Conservation (phyloP, 768 basidiomycete genomes). For the Tricholoma matsutake region DNA sequence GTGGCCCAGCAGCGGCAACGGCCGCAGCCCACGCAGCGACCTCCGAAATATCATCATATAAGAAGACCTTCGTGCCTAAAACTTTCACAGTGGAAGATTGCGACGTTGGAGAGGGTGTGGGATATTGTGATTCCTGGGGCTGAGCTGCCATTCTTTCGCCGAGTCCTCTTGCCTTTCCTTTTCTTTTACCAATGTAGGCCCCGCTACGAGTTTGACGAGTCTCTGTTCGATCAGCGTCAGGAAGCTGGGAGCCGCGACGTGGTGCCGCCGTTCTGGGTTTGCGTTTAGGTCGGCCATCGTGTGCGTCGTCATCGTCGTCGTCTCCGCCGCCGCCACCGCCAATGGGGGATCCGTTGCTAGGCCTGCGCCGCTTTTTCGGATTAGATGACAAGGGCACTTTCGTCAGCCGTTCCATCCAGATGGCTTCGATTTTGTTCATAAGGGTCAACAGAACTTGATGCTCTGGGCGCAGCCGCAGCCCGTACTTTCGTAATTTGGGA, state of each 20-base stretch:
- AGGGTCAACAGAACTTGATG: background rate
- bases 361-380: background rate
- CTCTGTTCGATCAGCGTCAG: too few species aligned
- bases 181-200: background rate
- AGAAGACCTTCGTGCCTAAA: too few species aligned
- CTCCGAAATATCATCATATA: constrained; percentile 2
- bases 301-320: background rate
- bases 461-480: background rate
- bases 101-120: too few species aligned
- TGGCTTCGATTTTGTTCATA: background rate
- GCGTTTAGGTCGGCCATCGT: background rate
- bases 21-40: constrained; percentile 1
- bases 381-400: too few species aligned
- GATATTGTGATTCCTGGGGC: too few species aligned
- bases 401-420: background rate
- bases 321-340: too few species aligned
- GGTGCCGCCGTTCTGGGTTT: background rate
- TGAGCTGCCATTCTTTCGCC: background rate
- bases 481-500: background rate
- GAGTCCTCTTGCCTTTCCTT: background rate
- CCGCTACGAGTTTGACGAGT: too few species aligned
- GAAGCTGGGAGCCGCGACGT: background rate
- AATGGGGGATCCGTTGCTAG: background rate
- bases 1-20: background rate
- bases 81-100: too few species aligned